Conservation (phyloP, 225 moss, liverwort and hornwort genomes). For the Straminergon stramineum region DNA sequence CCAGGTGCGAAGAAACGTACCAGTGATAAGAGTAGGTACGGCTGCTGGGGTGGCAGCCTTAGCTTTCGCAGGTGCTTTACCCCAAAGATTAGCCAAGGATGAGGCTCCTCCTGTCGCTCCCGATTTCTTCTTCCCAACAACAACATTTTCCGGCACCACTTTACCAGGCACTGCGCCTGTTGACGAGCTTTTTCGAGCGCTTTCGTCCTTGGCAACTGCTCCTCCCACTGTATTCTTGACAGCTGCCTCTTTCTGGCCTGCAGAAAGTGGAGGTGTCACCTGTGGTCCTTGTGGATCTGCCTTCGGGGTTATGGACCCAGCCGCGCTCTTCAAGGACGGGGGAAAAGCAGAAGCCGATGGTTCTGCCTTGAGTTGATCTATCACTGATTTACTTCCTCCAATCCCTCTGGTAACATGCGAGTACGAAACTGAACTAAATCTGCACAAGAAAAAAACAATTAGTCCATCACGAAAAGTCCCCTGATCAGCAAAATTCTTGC, state of each 20-base stretch:
- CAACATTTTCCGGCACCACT: slow-evolving; percentile 18
- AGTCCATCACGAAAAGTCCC: background rate
- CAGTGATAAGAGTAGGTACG: slow-evolving; percentile 15
- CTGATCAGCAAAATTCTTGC: background rate
- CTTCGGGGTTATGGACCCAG: slow-evolving; percentile 2
- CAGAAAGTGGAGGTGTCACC: background rate
- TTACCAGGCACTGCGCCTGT: slow-evolving; percentile 8
- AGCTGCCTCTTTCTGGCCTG: slow-evolving; percentile 10
- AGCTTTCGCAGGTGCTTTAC: slow-evolving; percentile 69
- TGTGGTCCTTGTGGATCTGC: slow-evolving; percentile 11
- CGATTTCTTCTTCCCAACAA: slow-evolving; percentile 56
- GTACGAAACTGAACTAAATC: slow-evolving; percentile 89
- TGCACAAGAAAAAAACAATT: slow-evolving; percentile 12
- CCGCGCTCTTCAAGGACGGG: slow-evolving; percentile 1
- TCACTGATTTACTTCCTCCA: slow-evolving; percentile 36
- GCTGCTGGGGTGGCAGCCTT: slow-evolving; percentile 23
- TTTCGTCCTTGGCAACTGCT: slow-evolving; percentile 28
- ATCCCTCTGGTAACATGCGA: slow-evolving; percentile 45
- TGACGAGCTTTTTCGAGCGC: background rate
- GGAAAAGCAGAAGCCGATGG: slow-evolving; percentile 22
- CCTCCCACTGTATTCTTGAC: background rate
- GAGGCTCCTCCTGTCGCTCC: slow-evolving; percentile 36
- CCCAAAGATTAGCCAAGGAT: slow-evolving; percentile 88
- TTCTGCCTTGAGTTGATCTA: slow-evolving; percentile 20
- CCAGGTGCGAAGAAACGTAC: background rate